Evolutionary conservation across 169 alveolate species (phyloP).

Genomic region (Theileria luwenshuni): DNA sequence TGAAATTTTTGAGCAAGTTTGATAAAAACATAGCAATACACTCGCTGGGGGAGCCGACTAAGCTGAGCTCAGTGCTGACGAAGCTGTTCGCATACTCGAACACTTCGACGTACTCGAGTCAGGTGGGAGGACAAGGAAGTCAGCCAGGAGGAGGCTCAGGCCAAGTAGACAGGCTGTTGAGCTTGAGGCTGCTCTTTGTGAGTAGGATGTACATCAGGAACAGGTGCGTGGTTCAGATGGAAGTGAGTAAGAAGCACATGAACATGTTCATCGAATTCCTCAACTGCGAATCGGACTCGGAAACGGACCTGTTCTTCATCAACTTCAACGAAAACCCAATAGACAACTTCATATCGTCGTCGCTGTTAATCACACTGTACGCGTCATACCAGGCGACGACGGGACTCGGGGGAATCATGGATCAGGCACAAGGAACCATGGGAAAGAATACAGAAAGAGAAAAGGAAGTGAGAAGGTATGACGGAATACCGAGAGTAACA

Average conservation of each 20-base stretch:
- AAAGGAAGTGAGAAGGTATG: conserved; percentile 10
- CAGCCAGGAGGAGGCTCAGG: not conserved
- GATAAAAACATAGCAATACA: conserved; percentile 17
- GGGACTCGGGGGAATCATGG: not conserved
- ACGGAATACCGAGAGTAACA: conserved; percentile 40
- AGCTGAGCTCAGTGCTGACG: conserved; percentile 9
- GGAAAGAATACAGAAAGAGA: not conserved
- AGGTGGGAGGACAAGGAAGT: not conserved
- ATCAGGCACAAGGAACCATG: not conserved
- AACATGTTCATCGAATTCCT: conserved; percentile 46
- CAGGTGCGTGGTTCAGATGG: conserved; percentile 30
- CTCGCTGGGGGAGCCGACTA: conserved; percentile 29
- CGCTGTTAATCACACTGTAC: conserved; percentile 46
- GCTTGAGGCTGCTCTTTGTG: conserved; percentile 36
- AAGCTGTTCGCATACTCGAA: conserved; percentile 12
- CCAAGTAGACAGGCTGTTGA: conserved; percentile 12
- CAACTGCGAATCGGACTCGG: conserved; percentile 39
- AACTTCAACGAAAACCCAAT: conserved; percentile 64
- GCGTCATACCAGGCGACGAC: conserved; percentile 35
- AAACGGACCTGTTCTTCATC: conserved; percentile 28
- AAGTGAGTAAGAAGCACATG: conserved; percentile 40
- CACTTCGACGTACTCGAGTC: not conserved
- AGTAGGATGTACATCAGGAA: conserved; percentile 38
- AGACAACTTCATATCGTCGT: conserved; percentile 51
- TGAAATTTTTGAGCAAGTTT: conserved; percentile 25